Base-by-base conservation (phyloP, 176 grass and related monocot genomes). In the Carex scoparia region DNA sequence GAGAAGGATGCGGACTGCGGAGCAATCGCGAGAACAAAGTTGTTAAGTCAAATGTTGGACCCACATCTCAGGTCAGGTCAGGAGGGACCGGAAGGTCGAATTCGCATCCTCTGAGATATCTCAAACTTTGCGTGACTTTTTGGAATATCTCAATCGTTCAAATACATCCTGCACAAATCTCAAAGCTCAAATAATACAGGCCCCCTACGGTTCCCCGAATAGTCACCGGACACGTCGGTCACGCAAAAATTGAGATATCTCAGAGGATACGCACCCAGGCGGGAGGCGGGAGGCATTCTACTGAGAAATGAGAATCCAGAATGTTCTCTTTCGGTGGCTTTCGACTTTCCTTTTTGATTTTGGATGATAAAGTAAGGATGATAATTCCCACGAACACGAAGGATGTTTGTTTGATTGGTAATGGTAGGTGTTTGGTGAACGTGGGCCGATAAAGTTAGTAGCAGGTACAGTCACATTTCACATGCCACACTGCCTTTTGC, bases 261-360 rank as follows among this genome's bases (percentile, higher is more conserved):
- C 23, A 23, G 23, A 23, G 23, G 23, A 23, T 23, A 23, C 23
- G 23, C 23, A 23, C 23, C 23, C 23, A 23, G 23, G 23, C 23
- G 23, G 23, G 23, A 23, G 23, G 23, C 23, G 23, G 23, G 23
- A 23, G 23, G 23, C 23, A 23, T 23, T 23, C 23, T 23, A 23
- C 23, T 23, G 23, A 23, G 23, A 23, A 23, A 23, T 23, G 30
- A 48, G 3, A 73, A 51, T 74, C 70, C 42, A 81, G 79, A 49
- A 81, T 65, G 30, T 81, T 51, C 79, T 81, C 79, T 81, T 81
- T 65, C 79, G 79, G 79, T 64, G 79, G 59, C 33, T 19, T 44
- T 65, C 40, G 7, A 23, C 16, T 81, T 81, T 64, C 1, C 14
- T 65, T 65, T 65, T 65, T 23, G 33, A 81, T 64, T 81, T 46